Base-by-base conservation (phyloP, 306 rosid genomes). In the Castanospermum australe region DNA sequence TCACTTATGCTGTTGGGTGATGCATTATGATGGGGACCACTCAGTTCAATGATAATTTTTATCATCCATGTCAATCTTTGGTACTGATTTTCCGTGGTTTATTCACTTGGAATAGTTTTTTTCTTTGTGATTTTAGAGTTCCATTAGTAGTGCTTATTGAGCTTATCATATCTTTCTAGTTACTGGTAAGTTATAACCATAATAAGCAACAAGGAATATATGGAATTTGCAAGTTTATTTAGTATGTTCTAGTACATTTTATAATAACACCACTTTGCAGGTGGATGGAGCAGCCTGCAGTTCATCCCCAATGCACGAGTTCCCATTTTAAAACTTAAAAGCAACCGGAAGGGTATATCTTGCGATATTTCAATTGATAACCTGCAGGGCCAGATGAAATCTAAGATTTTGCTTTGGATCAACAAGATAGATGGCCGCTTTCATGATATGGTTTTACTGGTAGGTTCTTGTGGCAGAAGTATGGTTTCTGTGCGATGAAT, bases 281-380 rank as follows among this genome's bases (percentile, higher is more conserved):
- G 94, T 86, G 93, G 86, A 73, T 90, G 89, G 88, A 69, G 36
- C 77, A 81, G 47, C 84, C 78, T 80, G 79, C 88, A 85, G 71
- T 75, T 82, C 36, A 85, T 95, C 79, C 25, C 79, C 36, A 44
- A 85, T 62, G 98, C 99, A 35, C 88, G 98, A 80, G 94, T 95
- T 73, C 98, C 99, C 44, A 90, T 95, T 85, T 78, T 95, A 82
- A 91, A 90, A 82, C 76, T 88, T 50, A 86, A 78, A 78, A 86
- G 93, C 74, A 68, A 55, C 52, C 85, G 33, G 73, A 84, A 73
- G 60, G 80, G 86, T 33, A 81, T 95, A 69, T 91, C 99, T 57
- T 95, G 99, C 83, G 99, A 95, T 79, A 79, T 95, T 81, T 95
- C 99, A 56, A 86, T 95, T 76, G 88, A 91, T 87, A 95, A 95